Evolutionary conservation across 2,329 filamentous ascomycete genomes (phyloP), one percentile per base, ranked within the genome.

Genomic region (Xylaria hypoxylon): DNA sequence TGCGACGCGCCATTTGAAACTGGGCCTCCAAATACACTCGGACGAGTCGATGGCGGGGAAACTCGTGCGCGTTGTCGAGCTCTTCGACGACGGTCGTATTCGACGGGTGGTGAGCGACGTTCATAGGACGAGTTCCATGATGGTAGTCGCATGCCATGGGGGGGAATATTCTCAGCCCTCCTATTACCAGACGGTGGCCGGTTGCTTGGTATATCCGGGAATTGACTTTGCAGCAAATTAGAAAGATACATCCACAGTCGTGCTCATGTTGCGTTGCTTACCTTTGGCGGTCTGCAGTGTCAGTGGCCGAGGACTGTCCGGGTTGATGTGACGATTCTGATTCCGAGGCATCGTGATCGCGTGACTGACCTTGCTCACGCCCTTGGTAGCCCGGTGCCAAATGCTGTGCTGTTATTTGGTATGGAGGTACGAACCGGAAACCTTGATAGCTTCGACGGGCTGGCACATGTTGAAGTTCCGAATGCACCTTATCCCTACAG

Each of bases 401-500:
- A 45, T 61, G 58, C 45, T 70, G 70, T 22, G 70, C 63, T 4
- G 72, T 59, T 53, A 75, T 51, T 42, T 72, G 68, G 28, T 77
- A 72, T 24, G 75, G 73, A 28, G 74, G 74, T 33, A 74, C 55
- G 56, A 75, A 73, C 15, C 73, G 72, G 48, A 72, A 70, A 28
- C 73, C 59, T 40, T 50, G 35, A 47, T 62, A 42, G 38, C 2
- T 50, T 59, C 68, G 59, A 31, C 65, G 62, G 6, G 45, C 2
- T 44, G 50, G 24, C n/a, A 63, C 47, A 26, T 24, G 47, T 35
- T 64, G 65, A 24, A 76, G 73, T 64, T 88, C 84, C 1, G 86
- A 85, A 2, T 82, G 85, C 26, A 90, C 79, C 71, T 88, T 88
- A 68, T 87, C 84, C 28, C 88, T 84, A 75, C 88, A 90, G 72